Evolutionary conservation across 768 basidiomycete genomes (phyloP).

Genomic region (Russula emetica): DNA sequence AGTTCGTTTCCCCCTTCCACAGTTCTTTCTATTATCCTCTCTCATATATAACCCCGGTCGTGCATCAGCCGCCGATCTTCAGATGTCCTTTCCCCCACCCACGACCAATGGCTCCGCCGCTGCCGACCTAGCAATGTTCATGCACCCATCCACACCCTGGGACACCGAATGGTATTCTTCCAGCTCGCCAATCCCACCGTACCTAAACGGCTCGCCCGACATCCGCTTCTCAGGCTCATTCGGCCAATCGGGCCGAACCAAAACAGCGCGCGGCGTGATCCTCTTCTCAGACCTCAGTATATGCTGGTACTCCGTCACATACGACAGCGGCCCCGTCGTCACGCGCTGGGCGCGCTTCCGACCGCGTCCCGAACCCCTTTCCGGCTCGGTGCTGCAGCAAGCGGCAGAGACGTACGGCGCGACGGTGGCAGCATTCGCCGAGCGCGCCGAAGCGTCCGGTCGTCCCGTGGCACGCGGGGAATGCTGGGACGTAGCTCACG

Average conservation of each 20-base stretch:
- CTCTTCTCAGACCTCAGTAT: constrained; percentile 49
- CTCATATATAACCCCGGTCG: not conserved
- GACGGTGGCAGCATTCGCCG: constrained; percentile 46
- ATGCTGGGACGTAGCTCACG: constrained; percentile 55
- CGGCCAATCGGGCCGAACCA: constrained; percentile 31
- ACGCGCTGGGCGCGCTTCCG: constrained; percentile 40
- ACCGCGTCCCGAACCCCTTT: constrained; percentile 38
- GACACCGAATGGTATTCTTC: constrained; percentile 41
- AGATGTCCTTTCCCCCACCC: constrained; percentile 37
- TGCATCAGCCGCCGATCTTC: constrained; percentile 23
- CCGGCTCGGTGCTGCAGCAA: constrained; percentile 36
- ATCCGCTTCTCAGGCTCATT: constrained; percentile 34
- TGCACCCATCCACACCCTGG: constrained; percentile 43
- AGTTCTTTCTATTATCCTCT: not conserved
- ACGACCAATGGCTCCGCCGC: constrained; percentile 37
- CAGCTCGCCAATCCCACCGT: constrained; percentile 35
- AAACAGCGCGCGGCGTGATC: constrained; percentile 38
- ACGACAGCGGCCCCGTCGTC: constrained; percentile 31
- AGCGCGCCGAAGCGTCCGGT: constrained; percentile 42
- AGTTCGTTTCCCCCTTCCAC: not conserved
- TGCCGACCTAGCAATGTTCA: constrained; percentile 44
- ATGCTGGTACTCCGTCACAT: constrained; percentile 46
- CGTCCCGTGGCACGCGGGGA: constrained; percentile 48
- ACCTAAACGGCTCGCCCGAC: constrained; percentile 31
- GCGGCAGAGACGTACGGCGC: constrained; percentile 50